Base-by-base conservation (phyloP, 768 basidiomycete genomes). In the Boletus rex-veris region DNA sequence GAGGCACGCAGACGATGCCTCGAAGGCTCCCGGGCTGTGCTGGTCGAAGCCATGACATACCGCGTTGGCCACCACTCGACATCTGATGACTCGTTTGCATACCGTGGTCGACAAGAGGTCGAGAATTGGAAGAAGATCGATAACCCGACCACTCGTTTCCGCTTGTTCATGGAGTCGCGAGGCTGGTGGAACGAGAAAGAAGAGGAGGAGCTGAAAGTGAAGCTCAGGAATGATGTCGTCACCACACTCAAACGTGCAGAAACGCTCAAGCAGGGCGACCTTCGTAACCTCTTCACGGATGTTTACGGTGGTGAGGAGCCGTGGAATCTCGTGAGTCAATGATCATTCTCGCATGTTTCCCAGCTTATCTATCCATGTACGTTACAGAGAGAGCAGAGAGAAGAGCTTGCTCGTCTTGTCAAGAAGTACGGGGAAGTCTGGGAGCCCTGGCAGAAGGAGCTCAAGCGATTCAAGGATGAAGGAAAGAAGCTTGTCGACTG, bases 31-130 rank as follows among this genome's bases (percentile, higher is more conserved):
- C 83, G 91, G 35, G 91, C 90, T 18, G 90, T 94, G 0, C 74
- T 94, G 11, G 77, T 93, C 44, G 92, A 94, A 70, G 88, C 91
- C 7, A 95, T 95, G 92, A 88, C 87, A 8, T 96, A 96, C 65
- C 83, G 93, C 26, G 86, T 97, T 12, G 89, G 93, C n/a, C 93
- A 98, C 66, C 92, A 95, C 67, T 92, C 90, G 16, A 95, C 91
- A 0, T 96, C 94, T 10, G 95, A 98, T 63, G 94, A 98, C 70
- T 95, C 92, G 5, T 95, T 90, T 63, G 94, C 93, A 19, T 98
- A 98, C 69, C 84, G 94, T 38, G 80, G 90, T 1, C 81, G 90
- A 18, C 81, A 90, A 52, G 95, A 96, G 64, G 95, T 97, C 30
- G 91, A 96, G 71, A 88, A 94, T 61, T 82, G 88, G 64, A 94